These are phyloP conservation scores for Penicillium corylophilum DNA, from an alignment of 2,329 filamentous ascomycete species.

Conservation along the genomic window DNA sequence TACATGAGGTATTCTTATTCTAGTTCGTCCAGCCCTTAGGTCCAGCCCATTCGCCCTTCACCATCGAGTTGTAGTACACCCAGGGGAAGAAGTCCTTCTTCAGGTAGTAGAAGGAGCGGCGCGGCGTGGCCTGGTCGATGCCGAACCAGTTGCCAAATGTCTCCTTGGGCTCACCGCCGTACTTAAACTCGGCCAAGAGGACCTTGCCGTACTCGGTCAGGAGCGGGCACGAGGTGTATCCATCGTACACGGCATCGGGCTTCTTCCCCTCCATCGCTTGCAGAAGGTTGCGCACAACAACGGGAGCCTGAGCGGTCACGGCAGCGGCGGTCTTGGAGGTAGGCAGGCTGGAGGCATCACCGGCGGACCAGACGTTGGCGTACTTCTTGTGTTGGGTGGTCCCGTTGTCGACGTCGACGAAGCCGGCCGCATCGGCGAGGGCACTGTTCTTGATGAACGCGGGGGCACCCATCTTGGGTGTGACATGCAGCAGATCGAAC, in stretches of 20 bases:
- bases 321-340: conserved; percentile 59
- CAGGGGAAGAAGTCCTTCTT: conserved; percentile 69
- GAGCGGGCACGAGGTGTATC: conserved; percentile 58
- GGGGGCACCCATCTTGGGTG: conserved; percentile 61
- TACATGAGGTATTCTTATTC: neutral
- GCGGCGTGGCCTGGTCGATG: conserved; percentile 57
- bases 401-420: conserved; percentile 57
- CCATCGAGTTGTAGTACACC: conserved; percentile 61
- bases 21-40: conserved; percentile 52
- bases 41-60: conserved; percentile 63
- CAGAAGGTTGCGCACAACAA: conserved; percentile 53
- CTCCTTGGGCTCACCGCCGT: conserved; percentile 62
- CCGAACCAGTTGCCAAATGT: conserved; percentile 58
- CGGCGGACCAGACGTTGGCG: conserved; percentile 59
- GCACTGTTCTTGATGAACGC: conserved; percentile 54
- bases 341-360: conserved; percentile 60
- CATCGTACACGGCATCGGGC: conserved; percentile 50
- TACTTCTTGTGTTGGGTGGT: conserved; percentile 56
- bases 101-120: conserved; percentile 59
- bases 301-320: conserved; percentile 52
- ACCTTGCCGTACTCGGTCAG: conserved; percentile 61
- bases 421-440: conserved; percentile 57
- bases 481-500: conserved; percentile 59
- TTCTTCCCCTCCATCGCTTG: conserved; percentile 48
- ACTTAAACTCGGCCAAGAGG: conserved; percentile 65